Conservation (phyloP, 176 grass and related monocot species). For the Musa troglodytarum region DNA sequence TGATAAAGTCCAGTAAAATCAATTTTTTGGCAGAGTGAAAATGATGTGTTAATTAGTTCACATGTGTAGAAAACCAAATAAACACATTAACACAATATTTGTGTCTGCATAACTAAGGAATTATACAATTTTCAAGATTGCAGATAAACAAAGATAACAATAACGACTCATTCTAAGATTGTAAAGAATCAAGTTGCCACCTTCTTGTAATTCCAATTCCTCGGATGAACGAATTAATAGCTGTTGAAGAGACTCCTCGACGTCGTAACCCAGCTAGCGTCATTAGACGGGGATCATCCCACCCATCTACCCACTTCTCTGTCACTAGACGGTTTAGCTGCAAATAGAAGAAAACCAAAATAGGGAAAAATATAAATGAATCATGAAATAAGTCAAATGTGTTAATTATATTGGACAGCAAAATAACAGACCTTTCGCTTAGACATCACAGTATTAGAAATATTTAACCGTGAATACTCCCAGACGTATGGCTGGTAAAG, state of each 20-base stretch:
- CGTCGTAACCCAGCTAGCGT: conserved; percentile 77
- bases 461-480: conserved; percentile 95
- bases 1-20: too few relatives aligned
- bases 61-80: too few relatives aligned
- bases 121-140: not conserved
- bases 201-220: conserved; percentile 99
- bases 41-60: too few relatives aligned
- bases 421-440: conserved; percentile 70
- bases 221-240: conserved; percentile 89
- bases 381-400: not conserved
- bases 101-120: not conserved
- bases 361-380: conserved; percentile 6
- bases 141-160: not conserved
- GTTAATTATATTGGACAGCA: not conserved
- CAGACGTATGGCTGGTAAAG: conserved; percentile 95
- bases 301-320: conserved; percentile 94
- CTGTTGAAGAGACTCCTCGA: conserved; percentile 76
- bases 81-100: not conserved
- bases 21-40: too few relatives aligned
- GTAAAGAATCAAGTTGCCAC: conserved; percentile 27
- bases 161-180: not conserved
- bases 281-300: conserved; percentile 96
- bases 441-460: conserved; percentile 95
- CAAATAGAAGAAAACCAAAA: conserved; percentile 3
- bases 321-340: conserved; percentile 90